Base-by-base conservation (phyloP, 2,329 filamentous ascomycete genomes). In the Cucurbitaria berberidis region DNA sequence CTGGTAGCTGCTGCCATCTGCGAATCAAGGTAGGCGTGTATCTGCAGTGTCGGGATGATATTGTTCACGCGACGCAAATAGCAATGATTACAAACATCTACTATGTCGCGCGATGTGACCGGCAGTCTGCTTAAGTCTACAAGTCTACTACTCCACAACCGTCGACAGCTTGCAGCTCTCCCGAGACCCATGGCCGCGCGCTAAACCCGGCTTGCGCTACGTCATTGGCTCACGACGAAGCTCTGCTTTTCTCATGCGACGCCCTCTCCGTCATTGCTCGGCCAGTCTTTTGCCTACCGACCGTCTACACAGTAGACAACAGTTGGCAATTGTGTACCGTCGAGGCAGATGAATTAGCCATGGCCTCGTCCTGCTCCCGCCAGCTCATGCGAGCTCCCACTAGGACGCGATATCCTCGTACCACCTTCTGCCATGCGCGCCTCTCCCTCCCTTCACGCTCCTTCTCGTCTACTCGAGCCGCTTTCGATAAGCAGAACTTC, bases 401-500 rank as follows among this genome's bases (percentile, higher is more conserved):
- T 35, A 65, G 59, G 18, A 43, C 60, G 27, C 59, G 39, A 40
- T 50, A 47, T 55, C 53, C 59, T 27, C 44, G 52, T 26, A 26
- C 40, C 50, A n/a, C 46, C 60, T 50, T 40, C 48, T 46, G 47
- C 39, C 48, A 47, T 52, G 42, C 62, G 22, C 72, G 57, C 58
- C 30, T 57, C 26, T 54, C 60, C 9, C 50, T 53, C 6, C 60
- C 65, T 18, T 63, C 66, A 30, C 70, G 72, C 48, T 47, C 55
- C 56, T 77, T 78, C 54, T 56, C 64, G 15, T 70, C 75, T 26
- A 78, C 79, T 1, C 70, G 74, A 51, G 74, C 74, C 57, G 69
- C 72, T 50, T 71, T 74, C 49, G 74, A 78, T 52, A 66, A 78
- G 55, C 67, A 77, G 41, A 69, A 75, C 38, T 70, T 76, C 44